phyloP scores from a whole-genome alignment of 1,284 basidiomycete genomes.

The Irpex sp. region DNA sequence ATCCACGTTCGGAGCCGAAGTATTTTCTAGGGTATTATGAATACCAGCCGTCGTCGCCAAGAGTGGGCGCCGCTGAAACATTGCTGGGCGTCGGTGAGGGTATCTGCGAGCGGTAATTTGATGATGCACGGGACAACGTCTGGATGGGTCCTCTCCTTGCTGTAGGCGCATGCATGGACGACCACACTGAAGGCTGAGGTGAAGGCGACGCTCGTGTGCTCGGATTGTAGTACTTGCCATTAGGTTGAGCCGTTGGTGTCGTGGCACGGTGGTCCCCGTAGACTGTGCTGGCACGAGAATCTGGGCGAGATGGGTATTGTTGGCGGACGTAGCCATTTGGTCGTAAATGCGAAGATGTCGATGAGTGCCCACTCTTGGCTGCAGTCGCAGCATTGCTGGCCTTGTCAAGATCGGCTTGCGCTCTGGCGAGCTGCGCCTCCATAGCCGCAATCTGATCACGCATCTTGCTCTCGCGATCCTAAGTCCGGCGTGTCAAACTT shows the following conservation, averaged over 20 bases:
- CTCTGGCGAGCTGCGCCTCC: constrained; percentile 56
- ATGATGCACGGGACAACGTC: constrained; percentile 32
- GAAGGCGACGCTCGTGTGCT: constrained; percentile 41
- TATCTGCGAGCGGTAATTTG: constrained; percentile 30
- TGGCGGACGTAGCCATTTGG: constrained; percentile 30
- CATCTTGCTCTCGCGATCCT: constrained; percentile 70
- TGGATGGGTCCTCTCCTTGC: constrained; percentile 16
- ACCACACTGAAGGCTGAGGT: constrained; percentile 57
- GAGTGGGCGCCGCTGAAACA: constrained; percentile 66
- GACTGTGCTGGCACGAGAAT: constrained; percentile 65
- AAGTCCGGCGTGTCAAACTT: not conserved
- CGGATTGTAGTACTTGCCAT: constrained; percentile 20
- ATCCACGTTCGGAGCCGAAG: not conserved
- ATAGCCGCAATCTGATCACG: constrained; percentile 62
- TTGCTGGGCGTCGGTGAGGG: constrained; percentile 73
- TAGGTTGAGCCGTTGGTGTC: constrained; percentile 34
- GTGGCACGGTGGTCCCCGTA: constrained; percentile 39
- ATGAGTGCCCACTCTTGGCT: constrained; percentile 11
- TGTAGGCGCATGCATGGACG: constrained; percentile 71
- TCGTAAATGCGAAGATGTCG: constrained; percentile 13
- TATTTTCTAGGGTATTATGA: constrained; percentile 31
- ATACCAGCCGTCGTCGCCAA: constrained; percentile 76
- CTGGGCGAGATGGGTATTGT: constrained; percentile 51
- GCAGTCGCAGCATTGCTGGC: constrained; percentile 37
- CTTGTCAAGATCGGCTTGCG: constrained; percentile 59